Percentiles rank a stretch among this genome's conserved stretches.
Evolutionary conservation across 345 rosid genomes (phyloP).

Genomic region (Psidium friedrichsthalianum): DNA sequence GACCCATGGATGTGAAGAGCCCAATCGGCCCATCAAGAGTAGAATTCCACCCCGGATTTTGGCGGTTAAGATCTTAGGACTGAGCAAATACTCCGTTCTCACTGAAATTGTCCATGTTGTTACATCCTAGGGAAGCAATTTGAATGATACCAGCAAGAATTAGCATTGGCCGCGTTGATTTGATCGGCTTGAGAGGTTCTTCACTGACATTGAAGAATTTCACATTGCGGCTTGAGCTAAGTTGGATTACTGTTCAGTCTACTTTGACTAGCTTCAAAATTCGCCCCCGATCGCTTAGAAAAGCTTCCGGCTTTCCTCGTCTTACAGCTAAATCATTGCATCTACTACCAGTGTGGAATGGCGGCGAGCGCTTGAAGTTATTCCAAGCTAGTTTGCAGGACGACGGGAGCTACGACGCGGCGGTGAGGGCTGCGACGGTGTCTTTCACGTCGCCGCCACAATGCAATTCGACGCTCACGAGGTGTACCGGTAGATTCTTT

Average conservation of each 20-base stretch:
- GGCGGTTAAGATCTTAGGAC: neutral
- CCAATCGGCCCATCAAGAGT: neutral
- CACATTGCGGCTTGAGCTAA: neutral
- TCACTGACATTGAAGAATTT: neutral
- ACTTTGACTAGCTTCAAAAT: neutral
- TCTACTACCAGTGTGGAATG: slow-evolving; percentile 31
- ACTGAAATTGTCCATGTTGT: neutral
- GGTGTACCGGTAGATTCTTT: slow-evolving; percentile 25
- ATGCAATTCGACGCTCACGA: slow-evolving; percentile 45
- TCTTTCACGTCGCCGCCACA: slow-evolving; percentile 81
- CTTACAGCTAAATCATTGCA: slow-evolving; percentile 32
- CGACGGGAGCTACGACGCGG: slow-evolving; percentile 76
- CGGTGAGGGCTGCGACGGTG: slow-evolving; percentile 67
- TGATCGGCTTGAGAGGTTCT: neutral
- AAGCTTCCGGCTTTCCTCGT: neutral
- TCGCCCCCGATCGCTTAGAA: neutral
- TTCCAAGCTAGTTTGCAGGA: slow-evolving; percentile 62
- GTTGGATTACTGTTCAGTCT: neutral
- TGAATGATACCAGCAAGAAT: neutral
- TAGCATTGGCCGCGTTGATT: neutral
- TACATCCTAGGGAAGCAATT: neutral
- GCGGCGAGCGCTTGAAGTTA: slow-evolving; percentile 37
- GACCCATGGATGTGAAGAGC: neutral
- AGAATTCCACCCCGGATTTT: neutral
- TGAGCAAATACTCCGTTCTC: neutral